Base-by-base conservation (phyloP, 441 rosid genomes). In the Adansonia rubrostipa region DNA sequence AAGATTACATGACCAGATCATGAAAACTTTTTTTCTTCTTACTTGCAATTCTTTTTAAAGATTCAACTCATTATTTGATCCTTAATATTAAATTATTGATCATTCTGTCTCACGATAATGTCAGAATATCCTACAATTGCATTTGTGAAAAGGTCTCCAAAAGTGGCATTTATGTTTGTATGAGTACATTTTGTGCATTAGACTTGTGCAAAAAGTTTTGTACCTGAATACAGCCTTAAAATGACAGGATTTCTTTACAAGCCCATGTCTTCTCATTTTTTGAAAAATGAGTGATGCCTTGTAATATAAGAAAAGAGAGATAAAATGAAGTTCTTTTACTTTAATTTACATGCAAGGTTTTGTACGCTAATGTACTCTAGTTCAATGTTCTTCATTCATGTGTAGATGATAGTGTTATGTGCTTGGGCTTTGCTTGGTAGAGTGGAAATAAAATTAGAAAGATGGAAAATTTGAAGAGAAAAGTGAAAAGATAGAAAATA, bases 1-100 rank as follows among this genome's bases (percentile, higher is more conserved):
- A 57, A 9, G 28, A 20, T 28, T 2, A 60, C 15, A 61, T 44
- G 54, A 60, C 14, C 22, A 60, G 54, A 24, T 58, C 40, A 13
- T 61, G 53, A 5, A 20, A 68, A 20, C 72, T 11, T 36, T 71
- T 53, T n/a, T 71, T 8, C 28, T 54, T 71, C 45, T 45, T 71
- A 71, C 14, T 71, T 71, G 36, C 74, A 50, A 3, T 33, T 7
- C 2, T 14, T 50, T 10, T 69, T 22, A 36, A 28, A 9, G 61
- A 24, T 51, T 71, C 14, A 7, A 13, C 4, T 24, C 14, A 62
- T 62, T 28, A 62, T 22, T 50, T 50, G 56, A 6, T 48, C 58
- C 42, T 20, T 69, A 22, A 48, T 24, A 24, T 19, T 9, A 10
- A 60, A 60, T 22, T 60, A 60, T 22, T 67, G 6, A 44, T 11